Evolutionary conservation across 2,329 filamentous ascomycete species (phyloP), one percentile per base, ranked within the genome.

Genomic region (Fusarium sp.): DNA sequence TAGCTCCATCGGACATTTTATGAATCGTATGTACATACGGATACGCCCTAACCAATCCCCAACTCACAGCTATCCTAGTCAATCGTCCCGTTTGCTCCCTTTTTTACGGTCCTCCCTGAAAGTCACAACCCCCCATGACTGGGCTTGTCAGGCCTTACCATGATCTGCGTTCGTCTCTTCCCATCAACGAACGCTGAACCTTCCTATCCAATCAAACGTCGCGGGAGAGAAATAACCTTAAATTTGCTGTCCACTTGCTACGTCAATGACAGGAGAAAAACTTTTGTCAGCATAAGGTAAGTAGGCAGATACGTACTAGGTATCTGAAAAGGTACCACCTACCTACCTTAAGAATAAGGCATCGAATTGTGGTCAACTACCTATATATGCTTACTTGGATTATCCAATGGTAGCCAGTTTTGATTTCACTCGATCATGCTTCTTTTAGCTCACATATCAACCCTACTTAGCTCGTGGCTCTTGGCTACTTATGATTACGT

Each of bases 141-240:
- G 39, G 41, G 47, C 44, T 31, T 49, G 41, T 52, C 52, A 54
- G 47, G 44, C 55, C 48, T 39, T 56, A 23, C 43, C 18, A 50
- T 39, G 66, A 70, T 70, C 66, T 70, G 37, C 67, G 35, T 43
- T 68, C 38, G 48, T 56, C 42, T 42, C 46, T 49, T 53, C 44
- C 38, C 35, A 24, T 31, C 47, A 20, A 38, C 53, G 21, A 46
- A 12, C 37, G 50, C 50, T 33, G 66, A 46, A 12, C 21, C 24
- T 41, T 24, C 33, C 41, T 16, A 15, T 35, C 66, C 66, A 69
- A 66, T 69, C 13, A 69, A 21, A 18, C 15, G 13, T 35, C n/a
- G 20, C n/a, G 15, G 21, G 46, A 64, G 63, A 53, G 28, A 46
- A 64, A 37, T 70, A 70, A 70, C 67, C 67, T 70, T 70, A 70